phyloP scores from a whole-genome alignment of 1,284 basidiomycete species.

The Lignosus rhinocerotis region DNA sequence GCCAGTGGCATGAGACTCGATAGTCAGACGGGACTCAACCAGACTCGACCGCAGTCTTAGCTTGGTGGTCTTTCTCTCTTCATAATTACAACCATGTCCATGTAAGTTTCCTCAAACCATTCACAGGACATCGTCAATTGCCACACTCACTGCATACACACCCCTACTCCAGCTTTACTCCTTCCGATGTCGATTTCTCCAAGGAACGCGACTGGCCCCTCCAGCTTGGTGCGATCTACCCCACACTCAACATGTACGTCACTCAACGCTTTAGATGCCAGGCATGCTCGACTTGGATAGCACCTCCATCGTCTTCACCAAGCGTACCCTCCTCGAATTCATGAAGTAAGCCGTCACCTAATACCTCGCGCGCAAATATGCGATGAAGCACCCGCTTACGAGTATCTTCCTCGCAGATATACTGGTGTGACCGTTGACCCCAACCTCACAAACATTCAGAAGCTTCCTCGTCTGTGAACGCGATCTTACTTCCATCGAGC shows the following conservation, averaged over 20 bases:
- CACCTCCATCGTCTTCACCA: conserved; percentile 72
- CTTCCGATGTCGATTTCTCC: conserved; percentile 54
- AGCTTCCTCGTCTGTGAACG: conserved; percentile 59
- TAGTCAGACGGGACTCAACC: too few species aligned
- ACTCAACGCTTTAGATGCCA: not conserved
- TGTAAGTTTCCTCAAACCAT: not conserved
- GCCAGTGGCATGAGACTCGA: too few species aligned
- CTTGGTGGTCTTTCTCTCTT: not conserved
- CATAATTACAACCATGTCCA: not conserved
- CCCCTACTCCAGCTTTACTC: conserved; percentile 51
- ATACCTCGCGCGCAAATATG: not conserved
- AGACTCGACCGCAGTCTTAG: too few species aligned
- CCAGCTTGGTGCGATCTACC: conserved; percentile 49
- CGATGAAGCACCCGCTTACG: conserved; percentile 14
- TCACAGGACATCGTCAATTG: too few species aligned
- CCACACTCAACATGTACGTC: not conserved
- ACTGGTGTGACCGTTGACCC: conserved; percentile 71
- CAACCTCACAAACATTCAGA: conserved; percentile 67
- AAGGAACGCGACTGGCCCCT: conserved; percentile 72
- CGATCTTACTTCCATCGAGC: not conserved
- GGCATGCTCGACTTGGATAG: conserved; percentile 78
- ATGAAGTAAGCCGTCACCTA: conserved; percentile 52
- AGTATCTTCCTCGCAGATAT: conserved; percentile 44
- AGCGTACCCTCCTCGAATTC: conserved; percentile 70
- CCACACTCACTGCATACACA: not conserved